phyloP scores from a whole-genome alignment of 805 yeast species.

The Huiozyma naganishii region DNA sequence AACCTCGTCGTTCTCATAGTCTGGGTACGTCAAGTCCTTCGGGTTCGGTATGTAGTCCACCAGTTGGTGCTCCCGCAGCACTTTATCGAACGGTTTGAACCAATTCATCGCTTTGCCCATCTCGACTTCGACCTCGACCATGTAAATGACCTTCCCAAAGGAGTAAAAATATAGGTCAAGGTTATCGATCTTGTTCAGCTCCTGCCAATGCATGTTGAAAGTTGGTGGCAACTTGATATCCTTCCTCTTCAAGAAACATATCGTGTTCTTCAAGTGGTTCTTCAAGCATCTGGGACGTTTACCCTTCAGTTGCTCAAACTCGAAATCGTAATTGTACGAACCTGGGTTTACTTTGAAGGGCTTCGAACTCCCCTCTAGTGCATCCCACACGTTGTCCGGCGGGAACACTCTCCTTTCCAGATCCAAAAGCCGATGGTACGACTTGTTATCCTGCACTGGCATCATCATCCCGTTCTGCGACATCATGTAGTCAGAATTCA shows the following conservation, averaged over 20 bases:
- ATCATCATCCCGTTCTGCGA: slow-evolving; percentile 17
- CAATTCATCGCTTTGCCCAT: slow-evolving; percentile 22
- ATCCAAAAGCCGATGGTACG: slow-evolving; percentile 17
- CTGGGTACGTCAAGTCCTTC: slow-evolving; percentile 11
- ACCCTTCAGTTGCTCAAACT: slow-evolving; percentile 17
- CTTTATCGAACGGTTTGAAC: slow-evolving; percentile 21
- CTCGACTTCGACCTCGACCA: slow-evolving; percentile 19
- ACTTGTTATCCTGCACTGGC: slow-evolving; percentile 20
- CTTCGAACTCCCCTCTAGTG: slow-evolving; percentile 19
- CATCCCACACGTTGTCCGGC: slow-evolving; percentile 26
- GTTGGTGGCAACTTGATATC: slow-evolving; percentile 22
- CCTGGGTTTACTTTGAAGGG: slow-evolving; percentile 25
- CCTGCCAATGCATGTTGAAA: slow-evolving; percentile 20
- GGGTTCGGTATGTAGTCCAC: slow-evolving; percentile 21
- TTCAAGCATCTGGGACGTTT: slow-evolving; percentile 18
- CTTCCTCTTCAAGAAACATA: slow-evolving; percentile 14
- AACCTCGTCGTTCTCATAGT: neutral
- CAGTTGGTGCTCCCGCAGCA: slow-evolving; percentile 11
- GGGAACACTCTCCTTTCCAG: slow-evolving; percentile 21
- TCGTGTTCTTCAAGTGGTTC: slow-evolving; percentile 14
- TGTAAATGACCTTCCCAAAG: slow-evolving; percentile 21
- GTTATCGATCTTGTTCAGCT: slow-evolving; percentile 16
- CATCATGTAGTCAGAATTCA: slow-evolving; percentile 14
- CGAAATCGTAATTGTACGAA: slow-evolving; percentile 17
- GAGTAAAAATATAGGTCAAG: slow-evolving; percentile 20